Conservation (phyloP, 2,329 filamentous ascomycete genomes). For the Talaromyces sp. region DNA sequence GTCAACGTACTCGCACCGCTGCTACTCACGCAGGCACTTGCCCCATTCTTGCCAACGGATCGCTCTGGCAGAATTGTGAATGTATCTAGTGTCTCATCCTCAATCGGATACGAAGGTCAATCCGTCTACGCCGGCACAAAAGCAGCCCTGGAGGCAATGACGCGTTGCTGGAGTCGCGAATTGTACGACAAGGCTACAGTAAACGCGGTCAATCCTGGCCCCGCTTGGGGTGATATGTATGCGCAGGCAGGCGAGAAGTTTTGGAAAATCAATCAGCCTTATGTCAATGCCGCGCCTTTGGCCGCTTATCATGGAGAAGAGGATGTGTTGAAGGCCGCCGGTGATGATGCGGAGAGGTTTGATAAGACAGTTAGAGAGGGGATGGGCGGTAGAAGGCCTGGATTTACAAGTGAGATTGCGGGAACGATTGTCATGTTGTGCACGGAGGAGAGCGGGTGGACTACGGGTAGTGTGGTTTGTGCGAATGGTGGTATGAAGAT, state of each 20-base stretch:
- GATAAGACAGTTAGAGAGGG: constrained; percentile 61
- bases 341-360: constrained; percentile 49
- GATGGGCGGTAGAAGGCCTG: constrained; percentile 59
- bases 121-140: constrained; percentile 65
- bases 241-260: constrained; percentile 54
- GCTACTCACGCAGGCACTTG: constrained; percentile 69
- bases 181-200: constrained; percentile 61
- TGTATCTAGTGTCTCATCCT: constrained; percentile 57
- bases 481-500: constrained; percentile 68
- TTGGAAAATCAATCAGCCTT: constrained; percentile 57
- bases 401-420: constrained; percentile 68
- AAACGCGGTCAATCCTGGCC: constrained; percentile 65
- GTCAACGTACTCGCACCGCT: constrained; percentile 81
- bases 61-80: constrained; percentile 65
- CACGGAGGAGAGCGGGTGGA: constrained; percentile 67
- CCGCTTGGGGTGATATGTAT: constrained; percentile 65
- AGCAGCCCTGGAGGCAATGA: constrained; percentile 66
- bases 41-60: constrained; percentile 66
- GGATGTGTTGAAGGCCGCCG: constrained; percentile 30
- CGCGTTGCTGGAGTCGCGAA: constrained; percentile 63
- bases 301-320: constrained; percentile 26
- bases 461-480: constrained; percentile 74
- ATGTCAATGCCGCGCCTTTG: constrained; percentile 63
- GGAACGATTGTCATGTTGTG: constrained; percentile 76
- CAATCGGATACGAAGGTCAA: constrained; percentile 57